Conservation (phyloP, 2,329 filamentous ascomycete genomes). For the Nannizzia gypsea region DNA sequence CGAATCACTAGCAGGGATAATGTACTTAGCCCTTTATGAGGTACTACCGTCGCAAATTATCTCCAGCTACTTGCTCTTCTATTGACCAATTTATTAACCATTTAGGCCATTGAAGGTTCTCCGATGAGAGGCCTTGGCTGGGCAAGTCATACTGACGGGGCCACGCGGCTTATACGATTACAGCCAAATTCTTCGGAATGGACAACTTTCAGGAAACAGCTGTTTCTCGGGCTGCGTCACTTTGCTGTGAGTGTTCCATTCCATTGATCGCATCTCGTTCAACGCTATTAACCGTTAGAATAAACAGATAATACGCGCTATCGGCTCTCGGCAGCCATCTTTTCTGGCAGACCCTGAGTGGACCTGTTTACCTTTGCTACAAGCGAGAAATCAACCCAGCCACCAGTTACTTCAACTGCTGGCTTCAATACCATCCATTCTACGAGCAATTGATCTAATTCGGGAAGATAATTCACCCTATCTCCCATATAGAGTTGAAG, state of each 20-base stretch:
- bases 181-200: neutral
- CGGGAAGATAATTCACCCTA: neutral
- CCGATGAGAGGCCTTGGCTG: slow-evolving; percentile 6
- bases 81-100: neutral
- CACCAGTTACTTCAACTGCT: neutral
- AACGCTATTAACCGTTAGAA: neutral
- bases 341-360: slow-evolving; percentile 6
- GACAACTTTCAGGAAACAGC: neutral
- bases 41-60: neutral
- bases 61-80: neutral
- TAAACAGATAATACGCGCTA: neutral
- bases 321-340: neutral
- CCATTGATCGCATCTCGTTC: neutral
- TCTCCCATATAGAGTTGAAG: neutral
- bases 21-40: slow-evolving; percentile 1
- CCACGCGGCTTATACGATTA: neutral
- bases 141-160: slow-evolving; percentile 5
- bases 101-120: slow-evolving; percentile 2
- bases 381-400: neutral
- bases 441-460: neutral
- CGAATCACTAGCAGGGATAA: slow-evolving; percentile 1
- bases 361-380: neutral
- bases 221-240: neutral
- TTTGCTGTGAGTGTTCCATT: neutral
- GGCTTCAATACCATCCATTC: neutral